Conservation (phyloP, 108 stramenopile genomes). For the Nitzschia sp. region DNA sequence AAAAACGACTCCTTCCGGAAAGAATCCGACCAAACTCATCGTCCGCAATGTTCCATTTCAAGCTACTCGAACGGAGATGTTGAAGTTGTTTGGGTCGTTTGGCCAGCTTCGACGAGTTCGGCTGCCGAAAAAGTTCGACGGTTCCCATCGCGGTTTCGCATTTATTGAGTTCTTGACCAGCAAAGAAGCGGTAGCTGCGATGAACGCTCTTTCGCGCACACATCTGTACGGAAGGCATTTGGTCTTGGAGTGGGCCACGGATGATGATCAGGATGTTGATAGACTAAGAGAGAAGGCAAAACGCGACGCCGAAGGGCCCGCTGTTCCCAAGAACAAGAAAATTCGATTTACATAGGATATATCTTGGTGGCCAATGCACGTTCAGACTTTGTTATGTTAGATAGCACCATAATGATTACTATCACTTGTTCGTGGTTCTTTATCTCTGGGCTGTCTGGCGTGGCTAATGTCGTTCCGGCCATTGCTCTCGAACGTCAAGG, state of each 20-base stretch:
- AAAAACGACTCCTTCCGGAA: constrained; percentile 18
- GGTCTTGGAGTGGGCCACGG: constrained; percentile 95
- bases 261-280: constrained; percentile 57
- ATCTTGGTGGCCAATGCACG: too few species aligned
- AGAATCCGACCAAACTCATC: constrained; percentile 85
- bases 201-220: constrained; percentile 80
- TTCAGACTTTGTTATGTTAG: too few species aligned
- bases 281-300: constrained; percentile 73
- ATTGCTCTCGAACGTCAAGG: too few species aligned
- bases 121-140: constrained; percentile 97
- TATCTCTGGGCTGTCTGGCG: too few species aligned
- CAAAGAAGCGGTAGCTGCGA: constrained; percentile 93
- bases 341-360: constrained; percentile 35
- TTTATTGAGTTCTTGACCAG: constrained; percentile 93
- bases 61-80: constrained; percentile 88
- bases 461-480: too few species aligned
- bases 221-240: constrained; percentile 99
- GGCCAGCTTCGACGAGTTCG: constrained; percentile 93
- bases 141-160: constrained; percentile 96
- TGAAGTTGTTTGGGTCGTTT: constrained; percentile 91
- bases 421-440: too few species aligned
- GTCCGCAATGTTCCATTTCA: constrained; percentile 98
- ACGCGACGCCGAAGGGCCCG: constrained; percentile 53
- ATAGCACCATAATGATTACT: too few species aligned
- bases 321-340: constrained; percentile 42